phyloP scores from a whole-genome alignment of 345 rosid species.

The Durio zibethinus region DNA sequence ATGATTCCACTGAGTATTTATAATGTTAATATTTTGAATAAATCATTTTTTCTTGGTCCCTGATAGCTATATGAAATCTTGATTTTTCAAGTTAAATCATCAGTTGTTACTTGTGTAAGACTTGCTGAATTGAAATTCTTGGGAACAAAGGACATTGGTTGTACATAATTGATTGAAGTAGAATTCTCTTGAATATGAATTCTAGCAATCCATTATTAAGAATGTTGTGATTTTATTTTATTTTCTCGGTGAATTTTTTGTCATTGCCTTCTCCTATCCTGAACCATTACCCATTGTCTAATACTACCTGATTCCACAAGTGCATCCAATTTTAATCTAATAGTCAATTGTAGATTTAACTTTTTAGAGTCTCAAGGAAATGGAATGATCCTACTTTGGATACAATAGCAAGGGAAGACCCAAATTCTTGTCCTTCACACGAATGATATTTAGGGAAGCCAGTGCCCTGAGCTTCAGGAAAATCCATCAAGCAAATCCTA shows the following conservation, averaged over 20 bases:
- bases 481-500: background rate
- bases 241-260: background rate
- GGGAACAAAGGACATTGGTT: background rate
- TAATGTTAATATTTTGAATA: background rate
- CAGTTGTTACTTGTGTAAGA: background rate
- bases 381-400: background rate
- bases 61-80: background rate
- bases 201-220: background rate
- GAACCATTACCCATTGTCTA: background rate
- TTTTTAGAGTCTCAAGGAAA: background rate
- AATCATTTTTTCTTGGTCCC: background rate
- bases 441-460: background rate
- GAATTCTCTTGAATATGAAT: background rate
- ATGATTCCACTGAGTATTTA: slow-evolving; percentile 44
- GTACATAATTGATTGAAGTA: background rate
- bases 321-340: background rate
- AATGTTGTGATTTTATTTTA: background rate
- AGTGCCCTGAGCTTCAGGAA: background rate
- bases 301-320: background rate
- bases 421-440: background rate
- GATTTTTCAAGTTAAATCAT: background rate
- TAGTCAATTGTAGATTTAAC: background rate
- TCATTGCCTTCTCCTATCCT: background rate
- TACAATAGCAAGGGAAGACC: background rate
- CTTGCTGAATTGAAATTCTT: background rate